A percentile compares a stretch with the other conserved stretches of the same genome.
Conservation (phyloP, 306 rosid species). For the Alnus rubra region DNA sequence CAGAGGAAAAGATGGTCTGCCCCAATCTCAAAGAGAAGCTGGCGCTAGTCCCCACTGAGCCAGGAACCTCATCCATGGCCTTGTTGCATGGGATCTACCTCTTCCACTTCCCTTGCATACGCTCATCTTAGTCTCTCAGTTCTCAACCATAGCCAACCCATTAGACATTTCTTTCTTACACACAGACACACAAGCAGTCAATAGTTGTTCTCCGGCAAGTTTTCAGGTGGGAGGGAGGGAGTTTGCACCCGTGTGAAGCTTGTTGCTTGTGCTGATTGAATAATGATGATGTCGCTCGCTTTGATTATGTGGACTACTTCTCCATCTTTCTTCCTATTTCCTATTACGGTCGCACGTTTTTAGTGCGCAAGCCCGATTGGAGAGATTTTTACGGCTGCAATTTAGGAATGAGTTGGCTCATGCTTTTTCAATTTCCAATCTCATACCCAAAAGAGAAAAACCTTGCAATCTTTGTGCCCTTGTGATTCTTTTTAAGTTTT, state of each 20-base stretch:
- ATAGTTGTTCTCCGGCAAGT: slow-evolving; percentile 18
- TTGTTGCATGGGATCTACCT: too few species aligned
- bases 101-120: too few species aligned
- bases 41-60: slow-evolving; percentile 70
- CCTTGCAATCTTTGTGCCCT: too few species aligned
- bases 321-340: slow-evolving; percentile 24
- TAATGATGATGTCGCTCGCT: slow-evolving; percentile 33
- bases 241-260: slow-evolving; percentile 12
- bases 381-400: neutral
- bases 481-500: too few species aligned
- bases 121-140: too few species aligned
- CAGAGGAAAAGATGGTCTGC: slow-evolving; percentile 75
- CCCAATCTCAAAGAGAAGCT: slow-evolving; percentile 78
- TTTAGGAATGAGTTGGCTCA: slow-evolving; percentile 11
- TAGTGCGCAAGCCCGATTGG: slow-evolving; percentile 13
- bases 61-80: slow-evolving; percentile 70
- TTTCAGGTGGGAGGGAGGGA: slow-evolving; percentile 34
- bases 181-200: neutral
- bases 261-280: slow-evolving; percentile 34
- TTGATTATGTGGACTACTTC: slow-evolving; percentile 38
- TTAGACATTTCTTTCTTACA: neutral
- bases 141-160: too few species aligned
- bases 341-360: slow-evolving; percentile 34
- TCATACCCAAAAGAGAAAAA: neutral
- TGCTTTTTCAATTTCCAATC: neutral